These are phyloP conservation scores for Thamnidium elegans DNA, from an alignment of 192 early-diverging fungal species.

Conservation along the genomic window DNA sequence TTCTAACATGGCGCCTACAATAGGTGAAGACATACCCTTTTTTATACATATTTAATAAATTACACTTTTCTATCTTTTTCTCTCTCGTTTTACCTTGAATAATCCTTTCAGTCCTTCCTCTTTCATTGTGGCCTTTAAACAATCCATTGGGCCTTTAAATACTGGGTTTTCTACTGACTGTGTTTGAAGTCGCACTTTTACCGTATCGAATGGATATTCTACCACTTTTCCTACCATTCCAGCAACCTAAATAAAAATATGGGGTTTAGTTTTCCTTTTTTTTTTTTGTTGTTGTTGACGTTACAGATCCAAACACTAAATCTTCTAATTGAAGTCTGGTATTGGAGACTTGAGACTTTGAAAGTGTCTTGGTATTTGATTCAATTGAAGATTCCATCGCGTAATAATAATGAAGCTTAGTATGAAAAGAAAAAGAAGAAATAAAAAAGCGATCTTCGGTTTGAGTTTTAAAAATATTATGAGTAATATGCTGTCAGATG, in stretches of 20 bases:
- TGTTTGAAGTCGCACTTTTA: slow-evolving; percentile 92
- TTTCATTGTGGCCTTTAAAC: slow-evolving; percentile 69
- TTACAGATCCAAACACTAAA: slow-evolving; percentile 29
- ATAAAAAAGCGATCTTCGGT: too few species aligned
- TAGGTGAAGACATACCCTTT: slow-evolving; percentile 85
- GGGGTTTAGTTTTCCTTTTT: neutral
- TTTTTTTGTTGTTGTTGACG: neutral
- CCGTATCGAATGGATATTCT: slow-evolving; percentile 95
- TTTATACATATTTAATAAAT: neutral
- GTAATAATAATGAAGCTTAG: neutral
- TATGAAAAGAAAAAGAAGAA: too few species aligned
- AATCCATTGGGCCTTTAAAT: slow-evolving; percentile 81
- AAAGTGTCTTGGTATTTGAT: neutral
- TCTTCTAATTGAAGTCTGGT: slow-evolving; percentile 28
- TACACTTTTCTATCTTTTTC: neutral
- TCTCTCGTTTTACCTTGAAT: slow-evolving; percentile 84
- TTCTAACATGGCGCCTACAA: slow-evolving; percentile 93
- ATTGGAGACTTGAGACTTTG: slow-evolving; percentile 5
- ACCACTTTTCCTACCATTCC: slow-evolving; percentile 92
- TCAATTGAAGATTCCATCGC: neutral
- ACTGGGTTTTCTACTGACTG: slow-evolving; percentile 59
- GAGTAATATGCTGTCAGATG: too few species aligned
- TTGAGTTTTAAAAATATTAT: too few species aligned
- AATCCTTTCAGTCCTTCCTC: slow-evolving; percentile 82
- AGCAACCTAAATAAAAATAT: slow-evolving; percentile 47